These are phyloP conservation scores for Rubia tinctorum DNA, from an alignment of 305 asterid genomes.

Conservation along the genomic window DNA sequence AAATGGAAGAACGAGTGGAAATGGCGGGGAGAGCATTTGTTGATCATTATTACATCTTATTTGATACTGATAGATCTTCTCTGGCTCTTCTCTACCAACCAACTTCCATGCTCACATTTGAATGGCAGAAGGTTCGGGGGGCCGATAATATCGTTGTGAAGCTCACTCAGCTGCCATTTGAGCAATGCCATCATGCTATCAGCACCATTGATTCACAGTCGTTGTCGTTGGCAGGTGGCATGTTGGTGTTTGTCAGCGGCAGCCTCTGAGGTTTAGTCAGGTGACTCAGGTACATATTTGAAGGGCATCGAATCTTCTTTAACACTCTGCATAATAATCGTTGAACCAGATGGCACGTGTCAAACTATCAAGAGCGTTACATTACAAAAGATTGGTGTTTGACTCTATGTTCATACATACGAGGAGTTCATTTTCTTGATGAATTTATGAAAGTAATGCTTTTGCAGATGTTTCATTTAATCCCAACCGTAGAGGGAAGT, in stretches of 20 bases:
- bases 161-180: constrained; percentile 43
- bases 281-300: constrained; percentile 40
- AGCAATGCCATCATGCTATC: constrained; percentile 42
- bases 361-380: too few relatives aligned
- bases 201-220: constrained; percentile 53
- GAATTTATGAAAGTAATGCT: background rate
- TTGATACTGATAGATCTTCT: constrained; percentile 34
- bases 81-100: constrained; percentile 40
- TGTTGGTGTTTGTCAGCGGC: constrained; percentile 49
- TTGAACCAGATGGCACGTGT: too few relatives aligned
- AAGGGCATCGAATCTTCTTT: too few relatives aligned
- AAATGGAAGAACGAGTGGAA: constrained; percentile 41
- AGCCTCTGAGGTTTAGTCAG: constrained; percentile 62
- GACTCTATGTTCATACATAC: too few relatives aligned
- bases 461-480: constrained; percentile 53
- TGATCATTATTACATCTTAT: constrained; percentile 40
- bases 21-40: constrained; percentile 47
- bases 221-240: constrained; percentile 33
- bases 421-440: constrained; percentile 8
- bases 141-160: constrained; percentile 32
- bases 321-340: too few relatives aligned
- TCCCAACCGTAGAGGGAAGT: constrained; percentile 36
- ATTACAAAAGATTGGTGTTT: too few relatives aligned
- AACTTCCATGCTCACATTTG: constrained; percentile 42
- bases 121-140: constrained; percentile 44